phyloP scores from a whole-genome alignment of 331 rosid genomes.

The Phaseolus coccineus region DNA sequence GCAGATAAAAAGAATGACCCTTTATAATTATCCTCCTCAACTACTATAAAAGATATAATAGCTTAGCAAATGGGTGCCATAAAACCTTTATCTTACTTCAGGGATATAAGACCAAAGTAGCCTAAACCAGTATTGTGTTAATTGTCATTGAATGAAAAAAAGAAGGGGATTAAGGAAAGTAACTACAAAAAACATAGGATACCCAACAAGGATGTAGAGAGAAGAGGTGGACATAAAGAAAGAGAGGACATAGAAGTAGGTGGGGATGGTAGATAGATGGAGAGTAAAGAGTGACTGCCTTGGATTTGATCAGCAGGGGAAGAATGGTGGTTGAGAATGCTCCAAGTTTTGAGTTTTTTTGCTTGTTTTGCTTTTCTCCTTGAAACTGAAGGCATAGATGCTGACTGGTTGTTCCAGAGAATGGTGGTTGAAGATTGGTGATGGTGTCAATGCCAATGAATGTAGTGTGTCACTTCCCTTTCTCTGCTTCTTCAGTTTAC shows the following conservation, averaged over 20 bases:
- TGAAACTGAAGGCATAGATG: slow-evolving; percentile 55
- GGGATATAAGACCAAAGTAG: background rate
- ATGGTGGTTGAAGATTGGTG: slow-evolving; percentile 45
- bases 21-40: slow-evolving; percentile 31
- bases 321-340: slow-evolving; percentile 55
- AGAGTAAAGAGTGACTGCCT: slow-evolving; percentile 8
- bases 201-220: background rate
- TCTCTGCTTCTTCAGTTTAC: slow-evolving; percentile 12
- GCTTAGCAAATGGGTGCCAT: slow-evolving; percentile 12
- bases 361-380: slow-evolving; percentile 43
- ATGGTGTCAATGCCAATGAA: background rate
- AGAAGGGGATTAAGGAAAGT: slow-evolving; percentile 1
- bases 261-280: slow-evolving; percentile 4
- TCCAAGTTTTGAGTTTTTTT: slow-evolving; percentile 34
- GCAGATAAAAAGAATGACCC: slow-evolving; percentile 9
- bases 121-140: background rate
- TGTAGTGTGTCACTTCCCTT: background rate
- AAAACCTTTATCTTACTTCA: slow-evolving; percentile 26
- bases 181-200: slow-evolving; percentile 16
- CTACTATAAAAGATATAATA: slow-evolving; percentile 33
- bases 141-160: background rate
- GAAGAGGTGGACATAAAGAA: background rate
- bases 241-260: background rate
- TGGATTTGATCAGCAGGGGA: slow-evolving; percentile 52
- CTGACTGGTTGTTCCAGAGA: slow-evolving; percentile 61